Evolutionary conservation across 208 protist genomes (phyloP), one percentile per base, ranked within the genome.

Genomic region (Trypanosoma caninum): DNA sequence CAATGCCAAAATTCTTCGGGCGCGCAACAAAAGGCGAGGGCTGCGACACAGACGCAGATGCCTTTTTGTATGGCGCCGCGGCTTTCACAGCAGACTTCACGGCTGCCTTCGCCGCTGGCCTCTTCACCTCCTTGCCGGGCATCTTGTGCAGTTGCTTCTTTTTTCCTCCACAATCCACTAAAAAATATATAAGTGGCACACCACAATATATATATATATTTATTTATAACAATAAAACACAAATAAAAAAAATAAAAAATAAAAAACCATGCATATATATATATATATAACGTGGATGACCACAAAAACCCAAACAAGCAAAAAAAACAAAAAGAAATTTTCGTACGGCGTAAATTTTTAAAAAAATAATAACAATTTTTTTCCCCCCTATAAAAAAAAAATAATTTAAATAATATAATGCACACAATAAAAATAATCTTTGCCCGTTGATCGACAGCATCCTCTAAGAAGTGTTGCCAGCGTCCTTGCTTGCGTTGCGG

Each of bases 1-100:
- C 97, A 60, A 98, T 93, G 45, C 83, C 83, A 74, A 95, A 89
- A 76, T 93, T 89, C 81, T 91, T 91, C 31, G 89, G 87, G 67
- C 86, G 81, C 27, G 81, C 82, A 42, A 78, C 72, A 59, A 91
- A 95, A 57, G 50, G 69, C 47, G 89, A 85, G 52, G 73, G 62
- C 37, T 58, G 50, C 48, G 60, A 52, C 30, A 61, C 45, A 52
- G 60, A 52, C 30, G 65, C 45, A 52, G 67, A 68, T 23, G 64
- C 65, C 82, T 89, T 86, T 78, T 93, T 85, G 74, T 89, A 85
- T 10, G 82, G 82, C 14, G 77, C 80, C 46, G 74, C 79, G n/a
- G 69, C 71, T 78, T 91, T 87, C 35, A 66, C 63, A 20, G 69
- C 73, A 60, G 75, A 51, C 80, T 76, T 76, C 50, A 30, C 34